Base-by-base conservation (phyloP, 495 filamentous ascomycete genomes). In the Neurospora sp. region DNA sequence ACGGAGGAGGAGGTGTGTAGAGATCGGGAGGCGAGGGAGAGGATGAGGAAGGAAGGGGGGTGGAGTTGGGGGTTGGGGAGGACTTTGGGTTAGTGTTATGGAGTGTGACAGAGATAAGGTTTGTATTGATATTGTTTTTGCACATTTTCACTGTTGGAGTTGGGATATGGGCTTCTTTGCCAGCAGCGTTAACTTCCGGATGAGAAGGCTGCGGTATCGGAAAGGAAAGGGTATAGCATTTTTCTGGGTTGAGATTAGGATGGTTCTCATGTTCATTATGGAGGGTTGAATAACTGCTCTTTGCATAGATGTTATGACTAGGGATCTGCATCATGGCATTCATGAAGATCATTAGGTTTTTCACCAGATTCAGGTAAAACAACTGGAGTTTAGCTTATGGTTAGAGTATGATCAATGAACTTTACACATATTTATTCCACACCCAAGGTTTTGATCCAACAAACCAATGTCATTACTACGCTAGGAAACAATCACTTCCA, bases 1-100 rank as follows among this genome's bases (percentile, higher is more conserved):
- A 98, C 94, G 6, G 91, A 94, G 76, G 96, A 97, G 71, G 96
- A 94, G 77, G 91, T 96, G 74, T 83, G 89, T 53, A 90, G 86
- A 74, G 95, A 99, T 83, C 79, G 90, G 71, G 91, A 91, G 70
- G 94, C 91, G 69, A 87, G 94, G 74, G 90, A 95, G 80, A 89
- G 90, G 76, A 84, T 98, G 82, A 87, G 90, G 35, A 84, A 90
- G 74, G 92, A 97, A 72, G 95, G 96, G 0, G 93, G 91, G 0
- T 99, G 96, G 96, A 90, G 86, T 45, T 94, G 90, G 76, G 87
- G 87, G 69, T 78, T 86, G 76, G 76, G 83, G 22, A 61, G 53
- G 53, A 61, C 53, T 0, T 61, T 61, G 27, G 53, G 53, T 1
- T 61, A 59, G 12, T 22, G 42, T 12, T 1, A 20, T 48, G 44